Evolutionary conservation across 2,329 filamentous ascomycete genomes (phyloP).

Genomic region (Arthrinium phaeospermum): DNA sequence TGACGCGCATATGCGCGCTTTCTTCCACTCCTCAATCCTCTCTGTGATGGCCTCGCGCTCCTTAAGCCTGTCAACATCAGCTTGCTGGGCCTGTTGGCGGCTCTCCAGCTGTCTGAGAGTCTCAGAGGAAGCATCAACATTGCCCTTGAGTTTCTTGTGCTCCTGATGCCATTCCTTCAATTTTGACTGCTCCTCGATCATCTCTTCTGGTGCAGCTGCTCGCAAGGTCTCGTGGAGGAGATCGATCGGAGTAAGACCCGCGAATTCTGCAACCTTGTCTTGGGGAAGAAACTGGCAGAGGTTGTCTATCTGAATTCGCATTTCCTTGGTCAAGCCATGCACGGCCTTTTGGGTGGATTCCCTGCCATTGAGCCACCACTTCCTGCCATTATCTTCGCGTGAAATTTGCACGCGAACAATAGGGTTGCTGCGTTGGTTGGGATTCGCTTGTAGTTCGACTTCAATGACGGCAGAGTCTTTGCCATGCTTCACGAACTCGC

Average conservation of each 20-base stretch:
- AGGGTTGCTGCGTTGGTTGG: slow-evolving; percentile 67
- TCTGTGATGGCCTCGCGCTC: slow-evolving; percentile 74
- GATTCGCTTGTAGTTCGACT: slow-evolving; percentile 80
- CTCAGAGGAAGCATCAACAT: slow-evolving; percentile 65
- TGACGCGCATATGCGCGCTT: slow-evolving; percentile 67
- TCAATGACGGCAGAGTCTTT: slow-evolving; percentile 80
- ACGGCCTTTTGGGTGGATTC: slow-evolving; percentile 68
- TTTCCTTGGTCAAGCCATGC: slow-evolving; percentile 67
- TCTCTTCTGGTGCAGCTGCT: slow-evolving; percentile 82
- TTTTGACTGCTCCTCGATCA: slow-evolving; percentile 77
- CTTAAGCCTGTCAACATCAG: slow-evolving; percentile 81
- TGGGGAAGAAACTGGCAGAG: slow-evolving; percentile 96
- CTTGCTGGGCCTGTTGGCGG: slow-evolving; percentile 75
- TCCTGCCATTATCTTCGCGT: slow-evolving; percentile 79
- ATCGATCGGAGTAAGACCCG: slow-evolving; percentile 79
- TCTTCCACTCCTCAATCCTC: slow-evolving; percentile 68
- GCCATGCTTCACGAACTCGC: slow-evolving; percentile 94
- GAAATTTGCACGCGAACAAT: slow-evolving; percentile 78
- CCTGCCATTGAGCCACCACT: slow-evolving; percentile 78
- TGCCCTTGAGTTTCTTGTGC: slow-evolving; percentile 68
- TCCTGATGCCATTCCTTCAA: slow-evolving; percentile 74
- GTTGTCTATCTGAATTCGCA: slow-evolving; percentile 96
- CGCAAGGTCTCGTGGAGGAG: slow-evolving; percentile 85
- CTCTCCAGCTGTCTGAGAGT: slow-evolving; percentile 70
- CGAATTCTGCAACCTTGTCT: slow-evolving; percentile 94